A percentile compares a stretch with the other conserved stretches of the same genome.
Conservation (phyloP, 2,329 filamentous ascomycete species). For the Fusarium miscanthi region DNA sequence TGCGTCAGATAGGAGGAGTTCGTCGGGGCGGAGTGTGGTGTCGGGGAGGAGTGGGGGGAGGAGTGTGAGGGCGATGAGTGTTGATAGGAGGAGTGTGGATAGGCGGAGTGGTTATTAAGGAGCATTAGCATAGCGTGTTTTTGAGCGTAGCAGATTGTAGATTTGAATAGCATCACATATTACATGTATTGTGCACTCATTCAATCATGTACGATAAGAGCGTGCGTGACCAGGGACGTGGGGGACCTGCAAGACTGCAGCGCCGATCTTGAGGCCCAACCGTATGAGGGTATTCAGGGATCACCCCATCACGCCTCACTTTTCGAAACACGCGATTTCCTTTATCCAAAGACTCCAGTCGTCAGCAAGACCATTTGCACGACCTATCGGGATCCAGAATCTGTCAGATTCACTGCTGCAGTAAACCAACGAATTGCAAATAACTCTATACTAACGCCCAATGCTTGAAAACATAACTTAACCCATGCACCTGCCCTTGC, state of each 20-base stretch:
- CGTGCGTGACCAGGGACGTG: not conserved
- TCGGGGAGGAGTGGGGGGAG: not conserved
- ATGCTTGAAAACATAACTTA: not conserved
- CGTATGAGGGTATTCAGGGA: not conserved
- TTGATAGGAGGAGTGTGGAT: conserved; percentile 19
- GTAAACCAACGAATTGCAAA: no score
- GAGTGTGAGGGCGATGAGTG: conserved; percentile 22
- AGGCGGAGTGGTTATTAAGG: conserved; percentile 7
- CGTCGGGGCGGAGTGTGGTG: not conserved
- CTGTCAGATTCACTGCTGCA: no score
- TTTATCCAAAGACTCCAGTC: no score
- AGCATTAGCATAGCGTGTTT: conserved; percentile 21
- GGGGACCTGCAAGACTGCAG: not conserved
- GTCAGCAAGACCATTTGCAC: no score
- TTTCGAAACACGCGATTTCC: rapidly evolving
- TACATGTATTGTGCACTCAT: rapidly evolving
- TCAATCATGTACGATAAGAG: not conserved
- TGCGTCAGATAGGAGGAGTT: not conserved
- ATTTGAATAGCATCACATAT: not conserved
- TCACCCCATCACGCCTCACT: not conserved
- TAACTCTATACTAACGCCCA: not conserved
- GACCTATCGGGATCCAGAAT: no score
- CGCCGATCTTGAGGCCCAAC: not conserved
- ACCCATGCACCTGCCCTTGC: no score
- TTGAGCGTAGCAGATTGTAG: not conserved